A percentile compares a stretch with the other conserved stretches of the same genome.
Evolutionary conservation across 345 rosid species (phyloP).

Genomic region (Brassica nigra): DNA sequence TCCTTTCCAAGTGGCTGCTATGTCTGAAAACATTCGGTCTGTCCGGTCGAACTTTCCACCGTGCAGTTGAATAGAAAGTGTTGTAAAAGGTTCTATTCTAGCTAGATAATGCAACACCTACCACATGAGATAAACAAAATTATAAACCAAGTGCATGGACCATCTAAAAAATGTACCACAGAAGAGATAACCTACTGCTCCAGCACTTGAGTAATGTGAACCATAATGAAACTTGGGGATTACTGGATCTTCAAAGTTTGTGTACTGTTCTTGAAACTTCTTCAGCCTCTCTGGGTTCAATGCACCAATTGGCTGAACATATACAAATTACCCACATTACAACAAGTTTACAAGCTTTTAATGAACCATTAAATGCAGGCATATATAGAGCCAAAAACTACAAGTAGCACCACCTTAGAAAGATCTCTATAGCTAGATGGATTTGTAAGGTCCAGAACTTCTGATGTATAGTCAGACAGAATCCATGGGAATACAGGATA

Average conservation of each 20-base stretch:
- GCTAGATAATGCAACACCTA: slow-evolving; percentile 92
- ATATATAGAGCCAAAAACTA: slow-evolving; percentile 5
- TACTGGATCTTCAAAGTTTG: slow-evolving; percentile 83
- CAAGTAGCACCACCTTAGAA: slow-evolving; percentile 66
- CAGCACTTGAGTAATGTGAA: slow-evolving; percentile 95
- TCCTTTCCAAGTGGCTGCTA: slow-evolving; percentile 88
- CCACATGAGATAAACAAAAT: slow-evolving; percentile 28
- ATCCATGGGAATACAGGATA: slow-evolving; percentile 99
- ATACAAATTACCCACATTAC: slow-evolving; percentile 24
- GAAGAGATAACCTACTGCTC: slow-evolving; percentile 64
- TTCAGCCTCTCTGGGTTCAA: slow-evolving; percentile 73
- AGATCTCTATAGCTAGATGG: slow-evolving; percentile 89
- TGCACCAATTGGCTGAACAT: slow-evolving; percentile 93
- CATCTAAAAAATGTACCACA: slow-evolving; percentile 13
- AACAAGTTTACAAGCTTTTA: neutral
- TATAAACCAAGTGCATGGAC: neutral
- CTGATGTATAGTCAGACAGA: slow-evolving; percentile 70
- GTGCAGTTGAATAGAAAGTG: slow-evolving; percentile 80
- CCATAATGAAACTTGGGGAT: slow-evolving; percentile 96
- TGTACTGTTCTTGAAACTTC: slow-evolving; percentile 86
- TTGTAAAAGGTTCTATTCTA: slow-evolving; percentile 89
- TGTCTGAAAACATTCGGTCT: slow-evolving; percentile 80
- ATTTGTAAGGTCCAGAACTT: slow-evolving; percentile 72
- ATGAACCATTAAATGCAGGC: slow-evolving; percentile 13
- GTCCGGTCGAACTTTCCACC: slow-evolving; percentile 43